A percentile compares a stretch with the other conserved stretches of the same genome.
Conservation (phyloP, 306 rosid species). For the Fragaria nilgerrensis region DNA sequence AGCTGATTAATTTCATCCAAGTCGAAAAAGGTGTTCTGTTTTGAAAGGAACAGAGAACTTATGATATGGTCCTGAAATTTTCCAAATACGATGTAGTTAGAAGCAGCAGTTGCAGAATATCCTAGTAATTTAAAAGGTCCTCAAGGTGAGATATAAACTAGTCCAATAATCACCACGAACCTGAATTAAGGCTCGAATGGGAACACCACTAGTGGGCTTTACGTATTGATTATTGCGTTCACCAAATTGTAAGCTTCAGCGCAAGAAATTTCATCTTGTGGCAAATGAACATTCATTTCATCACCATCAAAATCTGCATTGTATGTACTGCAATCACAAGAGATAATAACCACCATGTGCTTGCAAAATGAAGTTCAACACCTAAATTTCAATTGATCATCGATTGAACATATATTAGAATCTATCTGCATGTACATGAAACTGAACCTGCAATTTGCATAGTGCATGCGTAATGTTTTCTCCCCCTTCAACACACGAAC, state of each 20-base stretch:
- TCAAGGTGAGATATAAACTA: background rate
- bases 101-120: background rate
- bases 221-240: slow-evolving; percentile 92
- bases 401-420: background rate
- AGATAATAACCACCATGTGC: slow-evolving; percentile 18
- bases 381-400: background rate
- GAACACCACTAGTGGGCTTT: slow-evolving; percentile 97
- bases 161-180: slow-evolving; percentile 20
- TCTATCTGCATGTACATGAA: background rate
- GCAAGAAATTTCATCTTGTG: slow-evolving; percentile 95
- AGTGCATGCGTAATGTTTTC: slow-evolving; percentile 96
- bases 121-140: background rate
- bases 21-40: slow-evolving; percentile 71
- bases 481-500: slow-evolving; percentile 94
- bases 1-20: slow-evolving; percentile 74
- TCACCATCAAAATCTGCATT: slow-evolving; percentile 99
- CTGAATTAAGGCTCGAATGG: slow-evolving; percentile 94
- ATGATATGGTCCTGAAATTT: slow-evolving; percentile 75
- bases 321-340: slow-evolving; percentile 58
- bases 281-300: slow-evolving; percentile 97
- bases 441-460: slow-evolving; percentile 59
- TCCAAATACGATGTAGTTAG: background rate
- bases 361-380: background rate
- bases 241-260: slow-evolving; percentile 94
- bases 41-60: slow-evolving; percentile 89